Conservation (phyloP, 805 yeast species). For the Blastobotrys americana region DNA sequence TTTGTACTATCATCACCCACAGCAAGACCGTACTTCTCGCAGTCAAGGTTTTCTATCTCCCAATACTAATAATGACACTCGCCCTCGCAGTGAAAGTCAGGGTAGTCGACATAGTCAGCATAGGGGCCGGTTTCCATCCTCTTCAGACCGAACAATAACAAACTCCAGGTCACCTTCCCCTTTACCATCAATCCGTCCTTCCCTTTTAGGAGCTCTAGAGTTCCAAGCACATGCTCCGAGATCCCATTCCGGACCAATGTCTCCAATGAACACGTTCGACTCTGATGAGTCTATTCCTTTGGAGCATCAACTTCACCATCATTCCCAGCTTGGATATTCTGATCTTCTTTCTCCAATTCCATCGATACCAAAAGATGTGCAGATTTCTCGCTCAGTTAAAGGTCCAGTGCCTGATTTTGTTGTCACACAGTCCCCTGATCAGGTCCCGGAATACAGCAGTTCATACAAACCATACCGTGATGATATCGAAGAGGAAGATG, state of each 20-base stretch:
- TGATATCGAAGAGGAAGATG: no score
- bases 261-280: not conserved
- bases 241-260: no score
- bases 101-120: not conserved
- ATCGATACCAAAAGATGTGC: no score
- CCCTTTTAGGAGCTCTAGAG: conserved; percentile 35
- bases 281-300: not conserved
- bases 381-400: no score
- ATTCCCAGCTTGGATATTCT: no score
- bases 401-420: no score
- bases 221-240: conserved; percentile 20
- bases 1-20: conserved; percentile 10
- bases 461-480: no score
- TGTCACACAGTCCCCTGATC: no score
- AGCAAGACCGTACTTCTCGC: not conserved
- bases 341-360: no score
- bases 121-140: not conserved
- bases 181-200: conserved; percentile 28
- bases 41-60: not conserved
- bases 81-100: not conserved
- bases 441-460: no score
- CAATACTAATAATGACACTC: not conserved
- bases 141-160: not conserved
- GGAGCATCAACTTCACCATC: not conserved
- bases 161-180: not conserved